phyloP scores from a whole-genome alignment of 352 stramenopile genomes.

The Pythium brassicae region DNA sequence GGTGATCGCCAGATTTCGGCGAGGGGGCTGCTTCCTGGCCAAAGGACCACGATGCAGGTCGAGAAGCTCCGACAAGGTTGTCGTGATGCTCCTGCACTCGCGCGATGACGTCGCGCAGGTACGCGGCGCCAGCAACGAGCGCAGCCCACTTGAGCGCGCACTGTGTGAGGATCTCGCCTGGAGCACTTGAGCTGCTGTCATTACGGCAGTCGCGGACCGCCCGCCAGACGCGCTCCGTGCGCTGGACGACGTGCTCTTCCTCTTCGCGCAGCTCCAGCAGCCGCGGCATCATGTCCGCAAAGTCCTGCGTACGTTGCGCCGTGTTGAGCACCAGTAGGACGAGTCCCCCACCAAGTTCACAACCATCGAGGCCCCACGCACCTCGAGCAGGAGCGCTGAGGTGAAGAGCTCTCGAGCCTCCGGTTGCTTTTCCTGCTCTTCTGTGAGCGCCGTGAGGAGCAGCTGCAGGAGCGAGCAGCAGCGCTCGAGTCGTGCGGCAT shows the following conservation, averaged over 20 bases:
- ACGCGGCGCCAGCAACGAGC: background rate
- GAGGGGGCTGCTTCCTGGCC: too few species aligned
- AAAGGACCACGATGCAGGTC: too few species aligned
- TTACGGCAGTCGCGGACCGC: background rate
- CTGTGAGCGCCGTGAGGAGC: slow-evolving; percentile 20
- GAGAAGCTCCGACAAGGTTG: background rate
- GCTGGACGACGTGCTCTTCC: slow-evolving; percentile 20
- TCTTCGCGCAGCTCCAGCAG: slow-evolving; percentile 28
- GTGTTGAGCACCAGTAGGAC: background rate
- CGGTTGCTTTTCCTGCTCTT: slow-evolving; percentile 10
- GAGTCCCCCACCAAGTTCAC: background rate
- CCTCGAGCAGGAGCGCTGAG: slow-evolving; percentile 23
- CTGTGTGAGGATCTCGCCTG: background rate
- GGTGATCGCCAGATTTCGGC: background rate
- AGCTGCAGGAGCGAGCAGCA: slow-evolving; percentile 15
- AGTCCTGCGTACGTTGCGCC: slow-evolving; percentile 15
- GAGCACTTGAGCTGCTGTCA: too few species aligned
- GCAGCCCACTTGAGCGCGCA: slow-evolving; percentile 8
- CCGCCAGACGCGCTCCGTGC: slow-evolving; percentile 12
- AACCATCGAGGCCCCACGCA: background rate
- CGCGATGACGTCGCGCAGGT: slow-evolving; percentile 3
- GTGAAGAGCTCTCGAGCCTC: slow-evolving; percentile 11
- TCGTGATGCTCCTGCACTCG: slow-evolving; percentile 1
- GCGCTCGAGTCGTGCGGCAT: background rate
- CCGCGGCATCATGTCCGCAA: slow-evolving; percentile 20